Conservation (phyloP, 1,284 basidiomycete genomes). For the Tranzscheliella williamsii region DNA sequence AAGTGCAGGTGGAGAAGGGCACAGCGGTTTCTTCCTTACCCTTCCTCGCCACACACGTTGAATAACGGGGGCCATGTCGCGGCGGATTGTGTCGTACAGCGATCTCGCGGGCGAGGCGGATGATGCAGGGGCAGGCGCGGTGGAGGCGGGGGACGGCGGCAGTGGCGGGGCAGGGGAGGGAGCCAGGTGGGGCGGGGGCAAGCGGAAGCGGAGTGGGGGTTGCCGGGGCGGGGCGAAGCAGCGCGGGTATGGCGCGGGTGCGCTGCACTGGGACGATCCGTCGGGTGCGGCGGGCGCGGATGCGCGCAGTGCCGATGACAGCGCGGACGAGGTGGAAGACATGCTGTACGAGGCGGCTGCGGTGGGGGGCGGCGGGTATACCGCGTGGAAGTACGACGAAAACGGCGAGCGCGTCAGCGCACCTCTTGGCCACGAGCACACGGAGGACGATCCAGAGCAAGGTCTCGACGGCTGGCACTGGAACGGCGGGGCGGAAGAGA, state of each 20-base stretch:
- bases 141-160: too few relatives aligned
- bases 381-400: slow-evolving; percentile 24
- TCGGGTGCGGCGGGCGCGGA: not conserved
- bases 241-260: too few relatives aligned
- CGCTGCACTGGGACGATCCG: not conserved
- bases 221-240: too few relatives aligned
- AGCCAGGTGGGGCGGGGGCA: too few relatives aligned
- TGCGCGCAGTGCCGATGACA: not conserved
- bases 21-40: too few relatives aligned
- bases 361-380: not conserved
- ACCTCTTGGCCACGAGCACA: not conserved
- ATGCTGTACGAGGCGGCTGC: not conserved
- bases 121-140: too few relatives aligned
- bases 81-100: slow-evolving; percentile 18
- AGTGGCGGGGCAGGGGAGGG: too few relatives aligned
- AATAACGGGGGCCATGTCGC: too few relatives aligned
- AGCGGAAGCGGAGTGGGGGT: too few relatives aligned
- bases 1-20: too few relatives aligned
- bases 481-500: not conserved
- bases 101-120: too few relatives aligned
- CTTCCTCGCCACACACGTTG: too few relatives aligned
- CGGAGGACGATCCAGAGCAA: not conserved
- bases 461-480: not conserved
- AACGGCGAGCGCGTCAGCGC: slow-evolving; percentile 3
- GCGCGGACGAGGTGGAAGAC: not conserved